Conservation (phyloP, 1,284 basidiomycete genomes). For the Trichosporon ovoides region DNA sequence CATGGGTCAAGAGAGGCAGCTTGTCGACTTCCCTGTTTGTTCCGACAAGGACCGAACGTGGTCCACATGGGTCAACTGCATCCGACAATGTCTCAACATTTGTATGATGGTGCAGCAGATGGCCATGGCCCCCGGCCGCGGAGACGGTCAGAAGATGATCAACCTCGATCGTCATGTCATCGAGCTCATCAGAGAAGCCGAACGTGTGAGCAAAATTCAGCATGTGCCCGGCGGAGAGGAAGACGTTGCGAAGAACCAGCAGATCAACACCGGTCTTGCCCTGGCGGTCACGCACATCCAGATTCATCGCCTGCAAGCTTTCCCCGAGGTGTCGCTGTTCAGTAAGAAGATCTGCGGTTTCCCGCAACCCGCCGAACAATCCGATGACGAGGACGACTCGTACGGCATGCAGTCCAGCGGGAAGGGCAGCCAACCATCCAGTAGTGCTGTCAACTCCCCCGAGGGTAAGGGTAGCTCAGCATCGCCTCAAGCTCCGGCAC, state of each 20-base stretch:
- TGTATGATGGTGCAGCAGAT: conserved; percentile 39
- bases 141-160: conserved; percentile 24
- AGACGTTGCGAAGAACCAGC: conserved; percentile 47
- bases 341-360: conserved; percentile 46
- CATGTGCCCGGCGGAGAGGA: conserved; percentile 48
- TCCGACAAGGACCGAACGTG: conserved; percentile 40
- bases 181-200: conserved; percentile 42
- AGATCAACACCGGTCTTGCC: conserved; percentile 41
- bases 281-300: conserved; percentile 47
- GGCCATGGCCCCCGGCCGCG: conserved; percentile 22
- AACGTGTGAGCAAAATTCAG: conserved; percentile 38
- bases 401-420: neutral
- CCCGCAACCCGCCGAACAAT: conserved; percentile 26
- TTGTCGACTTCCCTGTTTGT: conserved; percentile 44
- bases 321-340: conserved; percentile 49
- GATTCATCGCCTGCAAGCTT: conserved; percentile 46
- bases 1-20: conserved; percentile 14
- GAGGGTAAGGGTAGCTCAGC: neutral
- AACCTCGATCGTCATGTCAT: conserved; percentile 39
- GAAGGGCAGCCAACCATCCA: neutral
- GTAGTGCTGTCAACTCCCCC: neutral
- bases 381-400: conserved; percentile 10
- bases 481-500: neutral
- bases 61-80: conserved; percentile 43
- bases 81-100: conserved; percentile 35